Conservation (phyloP, 768 basidiomycete species). For the Fistulinella prunicolor region DNA sequence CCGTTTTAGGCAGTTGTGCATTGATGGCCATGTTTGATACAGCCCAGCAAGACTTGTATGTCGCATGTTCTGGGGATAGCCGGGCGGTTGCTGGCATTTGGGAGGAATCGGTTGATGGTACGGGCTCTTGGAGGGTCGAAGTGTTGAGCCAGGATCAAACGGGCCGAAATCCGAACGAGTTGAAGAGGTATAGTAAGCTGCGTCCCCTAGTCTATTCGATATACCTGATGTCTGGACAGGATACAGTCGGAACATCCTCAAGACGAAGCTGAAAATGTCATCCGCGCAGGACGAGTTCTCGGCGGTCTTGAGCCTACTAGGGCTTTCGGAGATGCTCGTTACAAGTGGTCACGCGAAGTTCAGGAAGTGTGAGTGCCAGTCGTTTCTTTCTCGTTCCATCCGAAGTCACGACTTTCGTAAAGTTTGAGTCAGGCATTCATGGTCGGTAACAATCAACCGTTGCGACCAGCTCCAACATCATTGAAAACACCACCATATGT, state of each 20-base stretch:
- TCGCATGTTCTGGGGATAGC: conserved; percentile 91
- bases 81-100: conserved; percentile 94
- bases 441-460: conserved; percentile 53
- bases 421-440: conserved; percentile 67
- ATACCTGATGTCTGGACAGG: conserved; percentile 35
- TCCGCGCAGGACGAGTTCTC: conserved; percentile 77
- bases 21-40: conserved; percentile 87
- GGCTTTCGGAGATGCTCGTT: conserved; percentile 86
- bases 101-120: conserved; percentile 62
- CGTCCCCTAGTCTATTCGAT: neutral
- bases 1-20: conserved; percentile 76
- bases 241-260: conserved; percentile 81
- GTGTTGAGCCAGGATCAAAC: conserved; percentile 97
- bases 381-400: neutral
- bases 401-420: conserved; percentile 1
- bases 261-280: conserved; percentile 69
- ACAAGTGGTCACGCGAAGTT: conserved; percentile 78
- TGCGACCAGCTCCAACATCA: conserved; percentile 56
- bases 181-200: conserved; percentile 58
- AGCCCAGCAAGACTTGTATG: conserved; percentile 75
- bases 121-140: conserved; percentile 85
- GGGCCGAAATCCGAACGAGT: conserved; percentile 83
- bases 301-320: conserved; percentile 86
- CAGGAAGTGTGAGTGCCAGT: conserved; percentile 59
- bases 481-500: conserved; percentile 94